A percentile compares a stretch with the other conserved stretches of the same genome.
These are phyloP conservation scores for Purpureocillium takamizusanense DNA, from an alignment of 2,329 filamentous ascomycete species.

Conservation along the genomic window DNA sequence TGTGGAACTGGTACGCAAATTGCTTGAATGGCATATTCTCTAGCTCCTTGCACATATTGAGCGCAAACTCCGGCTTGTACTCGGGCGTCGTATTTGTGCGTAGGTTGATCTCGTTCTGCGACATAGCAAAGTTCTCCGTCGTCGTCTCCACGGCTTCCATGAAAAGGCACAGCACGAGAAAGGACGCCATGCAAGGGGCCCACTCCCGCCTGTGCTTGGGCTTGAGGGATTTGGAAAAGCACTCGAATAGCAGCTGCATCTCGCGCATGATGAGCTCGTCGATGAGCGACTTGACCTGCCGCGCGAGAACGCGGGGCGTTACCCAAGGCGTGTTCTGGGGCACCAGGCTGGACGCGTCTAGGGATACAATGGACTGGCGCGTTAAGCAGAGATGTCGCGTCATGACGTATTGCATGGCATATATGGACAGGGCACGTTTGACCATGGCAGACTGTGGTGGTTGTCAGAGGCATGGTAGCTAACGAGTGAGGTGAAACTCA, in stretches of 20 bases:
- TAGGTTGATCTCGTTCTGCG: constrained; percentile 39
- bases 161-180: constrained; percentile 47
- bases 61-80: constrained; percentile 33
- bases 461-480: background rate
- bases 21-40: constrained; percentile 53
- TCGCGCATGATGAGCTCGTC: constrained; percentile 46
- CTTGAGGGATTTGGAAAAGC: constrained; percentile 44
- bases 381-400: constrained; percentile 46
- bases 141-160: constrained; percentile 49
- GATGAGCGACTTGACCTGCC: constrained; percentile 47
- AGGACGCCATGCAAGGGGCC: constrained; percentile 48
- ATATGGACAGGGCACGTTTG: constrained; percentile 42
- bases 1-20: constrained; percentile 51
- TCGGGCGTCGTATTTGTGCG: constrained; percentile 25
- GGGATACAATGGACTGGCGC: constrained; percentile 27
- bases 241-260: constrained; percentile 41
- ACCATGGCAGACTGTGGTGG: constrained; percentile 35
- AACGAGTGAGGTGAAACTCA: constrained; percentile 17
- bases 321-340: constrained; percentile 34
- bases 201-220: constrained; percentile 43
- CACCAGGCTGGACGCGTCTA: constrained; percentile 32
- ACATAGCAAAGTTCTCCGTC: constrained; percentile 41
- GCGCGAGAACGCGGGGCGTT: constrained; percentile 44
- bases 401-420: constrained; percentile 49
- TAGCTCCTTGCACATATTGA: constrained; percentile 38